These are phyloP conservation scores for Sarocladiaceae sp. DNA, from an alignment of 2,329 filamentous ascomycete genomes.

Conservation along the genomic window DNA sequence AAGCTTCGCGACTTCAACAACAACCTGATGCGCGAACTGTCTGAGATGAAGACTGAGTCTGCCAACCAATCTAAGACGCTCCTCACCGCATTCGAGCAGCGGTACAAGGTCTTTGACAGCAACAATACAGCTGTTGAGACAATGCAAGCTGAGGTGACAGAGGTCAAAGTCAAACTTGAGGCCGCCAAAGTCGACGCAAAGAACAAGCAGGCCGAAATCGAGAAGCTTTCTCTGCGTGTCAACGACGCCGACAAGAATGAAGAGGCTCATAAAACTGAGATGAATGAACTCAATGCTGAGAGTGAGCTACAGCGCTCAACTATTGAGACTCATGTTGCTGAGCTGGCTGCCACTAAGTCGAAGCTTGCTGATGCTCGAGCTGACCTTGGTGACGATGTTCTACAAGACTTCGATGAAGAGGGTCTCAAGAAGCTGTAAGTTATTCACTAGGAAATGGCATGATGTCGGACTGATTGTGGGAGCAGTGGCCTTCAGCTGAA, in stretches of 20 bases:
- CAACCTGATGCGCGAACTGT: constrained; percentile 18
- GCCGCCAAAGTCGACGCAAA: constrained; percentile 43
- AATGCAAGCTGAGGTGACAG: constrained; percentile 41
- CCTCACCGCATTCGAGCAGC: constrained; percentile 20
- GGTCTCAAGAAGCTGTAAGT: constrained; percentile 21
- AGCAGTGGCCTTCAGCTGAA: constrained; percentile 19
- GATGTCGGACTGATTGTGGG: constrained; percentile 10
- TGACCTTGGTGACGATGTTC: constrained; percentile 19
- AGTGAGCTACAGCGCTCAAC: constrained; percentile 20
- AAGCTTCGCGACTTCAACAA: constrained; percentile 21
- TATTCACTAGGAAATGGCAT: fast-evolving
- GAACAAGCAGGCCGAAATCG: constrained; percentile 34
- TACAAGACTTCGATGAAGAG: constrained; percentile 16
- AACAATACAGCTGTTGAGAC: constrained; percentile 25
- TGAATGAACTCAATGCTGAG: constrained; percentile 21
- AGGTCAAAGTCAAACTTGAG: constrained; percentile 32
- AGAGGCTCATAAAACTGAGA: constrained; percentile 17
- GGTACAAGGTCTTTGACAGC: constrained; percentile 21
- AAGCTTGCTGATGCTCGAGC: constrained; percentile 18
- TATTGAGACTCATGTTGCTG: constrained; percentile 17
- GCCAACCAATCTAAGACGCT: constrained; percentile 17
- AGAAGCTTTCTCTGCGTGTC: constrained; percentile 27
- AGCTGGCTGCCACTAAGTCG: constrained; percentile 16
- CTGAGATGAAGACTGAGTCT: constrained; percentile 17
- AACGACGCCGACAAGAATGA: constrained; percentile 15